Evolutionary conservation across 306 rosid species (phyloP).

Genomic region (Pueraria montana): DNA sequence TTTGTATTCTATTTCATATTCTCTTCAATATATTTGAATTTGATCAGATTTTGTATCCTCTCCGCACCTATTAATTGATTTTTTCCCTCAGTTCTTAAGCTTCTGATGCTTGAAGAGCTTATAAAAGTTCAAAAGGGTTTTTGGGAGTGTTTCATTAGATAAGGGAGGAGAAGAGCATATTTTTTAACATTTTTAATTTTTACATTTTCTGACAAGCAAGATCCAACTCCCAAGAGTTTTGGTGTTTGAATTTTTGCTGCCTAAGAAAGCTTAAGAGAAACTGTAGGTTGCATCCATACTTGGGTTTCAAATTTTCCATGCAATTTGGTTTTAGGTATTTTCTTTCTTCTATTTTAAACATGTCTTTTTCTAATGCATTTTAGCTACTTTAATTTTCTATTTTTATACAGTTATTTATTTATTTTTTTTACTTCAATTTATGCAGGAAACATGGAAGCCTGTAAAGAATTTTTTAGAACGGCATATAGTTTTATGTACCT

Average conservation of each 20-base stretch:
- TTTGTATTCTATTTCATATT: slow-evolving; percentile 4
- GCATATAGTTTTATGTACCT: slow-evolving; percentile 75
- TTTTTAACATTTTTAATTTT: not conserved
- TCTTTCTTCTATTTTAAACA: not conserved
- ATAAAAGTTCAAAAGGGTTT: not conserved
- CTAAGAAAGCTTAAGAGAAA: slow-evolving; percentile 22
- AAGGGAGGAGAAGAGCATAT: not conserved
- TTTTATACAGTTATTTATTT: slow-evolving; percentile 12
- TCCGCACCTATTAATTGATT: not conserved
- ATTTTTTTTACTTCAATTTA: slow-evolving; percentile 40
- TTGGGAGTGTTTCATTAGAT: not conserved
- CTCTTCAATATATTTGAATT: slow-evolving; percentile 15
- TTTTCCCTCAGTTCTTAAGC: not conserved
- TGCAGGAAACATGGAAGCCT: slow-evolving; percentile 80
- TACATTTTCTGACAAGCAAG: slow-evolving; percentile 1
- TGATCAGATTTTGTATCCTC: slow-evolving; percentile 7
- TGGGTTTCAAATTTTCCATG: slow-evolving; percentile 14
- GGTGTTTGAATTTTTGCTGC: slow-evolving; percentile 27
- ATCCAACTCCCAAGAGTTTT: slow-evolving; percentile 12
- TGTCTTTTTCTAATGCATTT: slow-evolving; percentile 11
- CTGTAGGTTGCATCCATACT: slow-evolving; percentile 16
- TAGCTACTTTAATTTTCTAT: slow-evolving; percentile 14
- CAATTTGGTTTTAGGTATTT: slow-evolving; percentile 28
- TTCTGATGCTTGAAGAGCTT: slow-evolving; percentile 7
- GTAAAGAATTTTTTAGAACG: slow-evolving; percentile 73